Evolutionary conservation across 164 flowering plant genomes (phyloP).

Genomic region (Liriodendron chinense): DNA sequence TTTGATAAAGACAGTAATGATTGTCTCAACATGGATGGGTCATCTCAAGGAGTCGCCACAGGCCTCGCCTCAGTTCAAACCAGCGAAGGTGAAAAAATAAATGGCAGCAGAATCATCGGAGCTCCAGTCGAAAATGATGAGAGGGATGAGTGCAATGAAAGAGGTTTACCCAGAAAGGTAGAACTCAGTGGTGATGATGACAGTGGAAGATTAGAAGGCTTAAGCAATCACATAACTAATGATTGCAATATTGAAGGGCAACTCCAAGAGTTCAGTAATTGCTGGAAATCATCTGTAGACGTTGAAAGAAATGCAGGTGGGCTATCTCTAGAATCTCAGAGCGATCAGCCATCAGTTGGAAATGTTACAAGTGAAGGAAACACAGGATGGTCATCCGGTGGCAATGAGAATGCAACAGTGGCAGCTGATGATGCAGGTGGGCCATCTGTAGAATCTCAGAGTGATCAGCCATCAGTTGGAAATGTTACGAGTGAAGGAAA

Average conservation of each 20-base stretch:
- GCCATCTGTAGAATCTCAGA: too few species aligned
- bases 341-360: not conserved
- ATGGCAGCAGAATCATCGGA: not conserved
- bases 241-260: not conserved
- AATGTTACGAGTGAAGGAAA: too few species aligned
- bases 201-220: not conserved
- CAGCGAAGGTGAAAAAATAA: too few species aligned
- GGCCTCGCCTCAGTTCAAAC: too few species aligned
- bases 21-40: not conserved
- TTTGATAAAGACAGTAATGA: conserved; percentile 3
- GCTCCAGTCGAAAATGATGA: not conserved
- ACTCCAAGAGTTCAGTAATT: not conserved
- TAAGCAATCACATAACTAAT: not conserved
- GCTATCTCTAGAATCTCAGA: not conserved
- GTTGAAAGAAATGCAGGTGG: not conserved
- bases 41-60: conserved; percentile 3
- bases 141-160: not conserved
- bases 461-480: too few species aligned
- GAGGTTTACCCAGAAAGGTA: not conserved
- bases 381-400: not conserved
- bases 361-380: not conserved
- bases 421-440: too few species aligned
- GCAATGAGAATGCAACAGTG: not conserved
- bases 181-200: not conserved
- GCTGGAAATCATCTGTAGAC: not conserved